These are phyloP conservation scores for Fraxinus anomala DNA, from an alignment of 257 asterid species.

Conservation along the genomic window DNA sequence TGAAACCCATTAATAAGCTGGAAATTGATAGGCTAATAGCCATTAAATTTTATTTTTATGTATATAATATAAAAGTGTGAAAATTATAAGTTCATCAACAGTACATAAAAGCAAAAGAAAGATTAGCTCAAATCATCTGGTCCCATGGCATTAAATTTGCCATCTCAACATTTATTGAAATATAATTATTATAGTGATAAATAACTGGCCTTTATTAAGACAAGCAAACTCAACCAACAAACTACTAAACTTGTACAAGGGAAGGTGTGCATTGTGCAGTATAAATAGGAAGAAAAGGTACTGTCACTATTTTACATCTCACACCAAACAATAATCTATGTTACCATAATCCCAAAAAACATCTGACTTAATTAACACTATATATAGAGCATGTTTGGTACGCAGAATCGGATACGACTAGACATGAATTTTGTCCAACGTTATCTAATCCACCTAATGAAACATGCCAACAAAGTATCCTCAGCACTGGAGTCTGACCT, in stretches of 20 bases:
- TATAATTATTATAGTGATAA: not conserved
- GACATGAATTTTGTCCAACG: not conserved
- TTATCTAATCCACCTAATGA: not conserved
- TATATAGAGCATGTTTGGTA: not conserved
- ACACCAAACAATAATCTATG: not conserved
- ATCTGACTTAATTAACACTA: not conserved
- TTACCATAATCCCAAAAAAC: not conserved
- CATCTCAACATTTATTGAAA: not conserved
- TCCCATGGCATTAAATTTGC: not conserved
- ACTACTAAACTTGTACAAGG: not conserved
- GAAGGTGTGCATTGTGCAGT: not conserved
- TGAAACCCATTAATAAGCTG: no score
- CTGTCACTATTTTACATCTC: not conserved
- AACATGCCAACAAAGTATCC: not conserved
- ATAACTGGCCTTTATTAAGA: not conserved
- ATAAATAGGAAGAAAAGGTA: not conserved
- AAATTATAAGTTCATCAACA: no score
- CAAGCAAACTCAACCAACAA: constrained; percentile 2
- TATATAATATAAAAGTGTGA: no score
- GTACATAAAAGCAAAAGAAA: not conserved
- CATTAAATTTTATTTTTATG: no score
- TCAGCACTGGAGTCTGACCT: not conserved
- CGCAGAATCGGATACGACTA: not conserved
- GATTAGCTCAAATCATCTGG: not conserved
- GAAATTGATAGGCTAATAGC: no score